Percentiles rank a stretch among this genome's conserved stretches.
phyloP scores from a whole-genome alignment of 352 stramenopile genomes.

The Phytopythium delawarense region DNA sequence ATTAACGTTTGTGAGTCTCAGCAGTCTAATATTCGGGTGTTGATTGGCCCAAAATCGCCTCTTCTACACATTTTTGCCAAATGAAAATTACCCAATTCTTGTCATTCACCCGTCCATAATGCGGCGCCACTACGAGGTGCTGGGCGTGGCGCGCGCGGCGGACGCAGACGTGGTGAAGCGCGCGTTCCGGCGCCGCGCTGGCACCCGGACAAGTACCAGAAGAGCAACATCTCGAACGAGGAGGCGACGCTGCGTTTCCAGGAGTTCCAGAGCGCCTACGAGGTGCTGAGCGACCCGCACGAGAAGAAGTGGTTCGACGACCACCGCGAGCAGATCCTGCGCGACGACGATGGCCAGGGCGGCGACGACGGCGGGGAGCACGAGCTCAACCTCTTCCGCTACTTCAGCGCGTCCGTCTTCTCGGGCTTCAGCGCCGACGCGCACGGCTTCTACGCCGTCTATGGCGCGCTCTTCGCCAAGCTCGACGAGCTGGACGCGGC shows the following conservation, averaged over 20 bases:
- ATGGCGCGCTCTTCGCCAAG: slow-evolving; percentile 67
- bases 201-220: slow-evolving; percentile 86
- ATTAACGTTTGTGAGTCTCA: no score
- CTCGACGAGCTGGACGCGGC: slow-evolving; percentile 62
- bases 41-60: no score
- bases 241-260: slow-evolving; percentile 81
- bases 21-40: no score
- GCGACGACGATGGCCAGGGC: slow-evolving; percentile 46
- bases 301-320: slow-evolving; percentile 89
- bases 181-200: slow-evolving; percentile 77
- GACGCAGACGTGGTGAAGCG: slow-evolving; percentile 63
- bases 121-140: slow-evolving; percentile 84
- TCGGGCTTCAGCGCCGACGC: slow-evolving; percentile 70
- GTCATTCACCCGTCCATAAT: slow-evolving; percentile 20
- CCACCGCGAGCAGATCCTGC: slow-evolving; percentile 82
- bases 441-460: slow-evolving; percentile 78
- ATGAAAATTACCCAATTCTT: no score
- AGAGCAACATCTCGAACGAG: slow-evolving; percentile 60
- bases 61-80: no score
- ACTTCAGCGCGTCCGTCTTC: slow-evolving; percentile 76
- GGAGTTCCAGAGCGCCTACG: slow-evolving; percentile 83
- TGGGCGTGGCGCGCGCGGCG: slow-evolving; percentile 55
- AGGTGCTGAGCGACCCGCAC: slow-evolving; percentile 80
- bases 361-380: slow-evolving; percentile 27
- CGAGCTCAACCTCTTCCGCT: slow-evolving; percentile 72